A percentile compares a stretch with the other conserved stretches of the same genome.
phyloP scores from a whole-genome alignment of 805 yeast species.

The Barnettozyma pratensis region DNA sequence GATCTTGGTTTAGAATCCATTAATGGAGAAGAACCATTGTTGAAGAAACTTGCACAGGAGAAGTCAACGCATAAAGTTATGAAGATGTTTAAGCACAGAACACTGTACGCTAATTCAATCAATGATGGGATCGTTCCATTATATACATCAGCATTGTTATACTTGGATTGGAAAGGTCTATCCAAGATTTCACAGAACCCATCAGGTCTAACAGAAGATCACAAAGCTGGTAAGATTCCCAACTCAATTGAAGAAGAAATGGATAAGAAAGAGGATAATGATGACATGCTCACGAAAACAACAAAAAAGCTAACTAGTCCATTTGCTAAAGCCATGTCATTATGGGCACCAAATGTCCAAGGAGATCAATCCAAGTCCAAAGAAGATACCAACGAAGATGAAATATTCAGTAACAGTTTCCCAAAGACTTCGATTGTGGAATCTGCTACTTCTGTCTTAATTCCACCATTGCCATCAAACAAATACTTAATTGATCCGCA shows the following conservation, averaged over 20 bases:
- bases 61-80: constrained; percentile 53
- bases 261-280: not conserved
- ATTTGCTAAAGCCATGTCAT: constrained; percentile 38
- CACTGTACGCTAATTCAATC: constrained; percentile 68
- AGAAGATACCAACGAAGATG: not conserved
- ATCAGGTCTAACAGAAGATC: not conserved
- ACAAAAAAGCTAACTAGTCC: constrained; percentile 33
- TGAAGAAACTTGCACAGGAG: constrained; percentile 60
- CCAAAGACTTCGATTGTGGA: constrained; percentile 68
- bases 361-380: constrained; percentile 14
- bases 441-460: constrained; percentile 58
- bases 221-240: constrained; percentile 14
- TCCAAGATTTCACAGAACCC: constrained; percentile 10
- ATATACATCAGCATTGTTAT: constrained; percentile 64
- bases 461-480: constrained; percentile 67
- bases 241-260: not conserved
- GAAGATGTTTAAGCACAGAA: constrained; percentile 54
- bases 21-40: constrained; percentile 45
- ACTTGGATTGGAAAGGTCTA: constrained; percentile 44
- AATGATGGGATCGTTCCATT: constrained; percentile 83
- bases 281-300: constrained; percentile 15
- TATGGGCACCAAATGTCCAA: constrained; percentile 34
- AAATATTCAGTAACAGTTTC: constrained; percentile 24
- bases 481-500: constrained; percentile 60
- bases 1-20: constrained; percentile 57